Evolutionary conservation across 768 basidiomycete species (phyloP).

Genomic region (Stropharia rugosoannulata): DNA sequence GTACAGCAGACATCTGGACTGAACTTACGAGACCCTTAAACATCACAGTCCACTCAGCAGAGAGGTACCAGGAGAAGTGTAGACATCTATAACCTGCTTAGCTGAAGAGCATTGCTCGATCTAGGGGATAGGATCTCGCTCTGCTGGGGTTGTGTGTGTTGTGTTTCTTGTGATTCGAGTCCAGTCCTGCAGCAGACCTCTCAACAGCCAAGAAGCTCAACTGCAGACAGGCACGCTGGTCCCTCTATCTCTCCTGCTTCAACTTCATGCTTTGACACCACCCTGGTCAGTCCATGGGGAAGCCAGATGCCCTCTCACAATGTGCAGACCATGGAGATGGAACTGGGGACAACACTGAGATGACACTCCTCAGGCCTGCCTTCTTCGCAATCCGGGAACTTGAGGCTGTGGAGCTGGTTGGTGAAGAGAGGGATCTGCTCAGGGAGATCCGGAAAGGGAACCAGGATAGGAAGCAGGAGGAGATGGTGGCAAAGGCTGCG

Average conservation of each 20-base stretch:
- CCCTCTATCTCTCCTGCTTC: slow-evolving; percentile 26
- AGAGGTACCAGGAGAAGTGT: too few relatives aligned
- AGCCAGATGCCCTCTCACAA: slow-evolving; percentile 22
- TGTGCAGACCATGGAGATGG: slow-evolving; percentile 17
- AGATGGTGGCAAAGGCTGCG: not conserved
- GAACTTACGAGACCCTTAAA: too few relatives aligned
- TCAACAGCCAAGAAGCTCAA: slow-evolving; percentile 34
- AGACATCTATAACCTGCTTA: too few relatives aligned
- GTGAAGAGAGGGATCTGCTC: not conserved
- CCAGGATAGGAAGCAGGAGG: not conserved
- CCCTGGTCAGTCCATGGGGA: slow-evolving; percentile 17
- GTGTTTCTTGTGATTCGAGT: too few relatives aligned
- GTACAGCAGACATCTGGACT: too few relatives aligned
- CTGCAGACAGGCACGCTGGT: slow-evolving; percentile 31
- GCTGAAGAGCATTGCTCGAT: too few relatives aligned
- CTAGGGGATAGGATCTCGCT: too few relatives aligned
- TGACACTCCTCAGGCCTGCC: slow-evolving; percentile 3
- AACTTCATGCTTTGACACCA: slow-evolving; percentile 12
- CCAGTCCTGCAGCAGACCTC: too few relatives aligned
- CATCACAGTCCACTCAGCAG: too few relatives aligned
- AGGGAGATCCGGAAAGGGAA: not conserved
- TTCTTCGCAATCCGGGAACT: not conserved
- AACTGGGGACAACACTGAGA: slow-evolving; percentile 15
- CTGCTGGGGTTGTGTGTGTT: too few relatives aligned
- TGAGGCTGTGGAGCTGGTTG: not conserved